Evolutionary conservation across 148 eudicot species (phyloP).

Genomic region (Diospyros lotus): DNA sequence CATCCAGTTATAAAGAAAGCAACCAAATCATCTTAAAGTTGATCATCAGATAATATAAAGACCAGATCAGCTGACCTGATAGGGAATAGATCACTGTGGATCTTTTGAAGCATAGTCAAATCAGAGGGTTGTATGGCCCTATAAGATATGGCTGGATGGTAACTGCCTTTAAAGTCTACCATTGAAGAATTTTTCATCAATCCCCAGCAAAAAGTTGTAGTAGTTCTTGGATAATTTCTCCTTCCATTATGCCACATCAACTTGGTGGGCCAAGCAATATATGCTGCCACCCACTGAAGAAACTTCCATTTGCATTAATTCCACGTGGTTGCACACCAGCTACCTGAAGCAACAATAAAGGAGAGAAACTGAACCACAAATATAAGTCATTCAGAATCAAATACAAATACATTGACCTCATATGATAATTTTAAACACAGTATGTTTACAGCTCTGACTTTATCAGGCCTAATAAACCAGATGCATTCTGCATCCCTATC

Average conservation of each 20-base stretch:
- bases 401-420: too few species aligned
- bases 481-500: too few species aligned
- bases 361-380: neutral
- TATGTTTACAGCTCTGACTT: too few species aligned
- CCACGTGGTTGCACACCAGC: neutral
- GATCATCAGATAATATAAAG: conserved; percentile 5
- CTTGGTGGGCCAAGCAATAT: conserved; percentile 33
- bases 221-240: conserved; percentile 16
- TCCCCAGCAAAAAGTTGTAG: conserved; percentile 40
- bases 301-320: conserved; percentile 4
- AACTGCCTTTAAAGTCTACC: conserved; percentile 49
- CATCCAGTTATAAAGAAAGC: conserved; percentile 1
- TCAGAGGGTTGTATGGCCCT: conserved; percentile 81
- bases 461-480: too few species aligned
- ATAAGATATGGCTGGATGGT: conserved; percentile 56
- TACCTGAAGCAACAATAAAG: conserved; percentile 1
- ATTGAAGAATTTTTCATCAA: conserved; percentile 49
- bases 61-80: conserved; percentile 50
- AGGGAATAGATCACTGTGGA: conserved; percentile 82
- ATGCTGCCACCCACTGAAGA: conserved; percentile 7
- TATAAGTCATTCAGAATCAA: too few species aligned
- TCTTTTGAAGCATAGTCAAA: conserved; percentile 51
- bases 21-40: conserved; percentile 2
- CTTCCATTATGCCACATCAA: conserved; percentile 52
- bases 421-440: too few species aligned